phyloP scores from a whole-genome alignment of 768 basidiomycete genomes.

The Rhizopogon vesiculosus region DNA sequence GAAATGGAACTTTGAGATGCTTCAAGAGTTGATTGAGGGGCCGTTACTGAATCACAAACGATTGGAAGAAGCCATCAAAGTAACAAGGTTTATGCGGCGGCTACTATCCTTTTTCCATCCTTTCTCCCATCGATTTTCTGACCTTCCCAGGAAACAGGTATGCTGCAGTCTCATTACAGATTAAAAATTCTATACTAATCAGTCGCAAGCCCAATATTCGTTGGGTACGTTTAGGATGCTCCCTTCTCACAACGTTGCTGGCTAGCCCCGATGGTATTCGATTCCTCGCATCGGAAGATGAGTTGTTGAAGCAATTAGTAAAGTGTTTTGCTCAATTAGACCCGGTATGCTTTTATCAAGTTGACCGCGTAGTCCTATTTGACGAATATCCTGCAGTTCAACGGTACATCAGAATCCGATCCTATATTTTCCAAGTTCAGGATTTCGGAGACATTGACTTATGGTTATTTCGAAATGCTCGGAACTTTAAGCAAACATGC shows the following conservation, averaged over 20 bases:
- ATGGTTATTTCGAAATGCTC: conserved; percentile 94
- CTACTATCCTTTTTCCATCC: conserved; percentile 95
- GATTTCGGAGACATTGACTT: conserved; percentile 77
- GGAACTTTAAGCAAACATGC: conserved; percentile 84
- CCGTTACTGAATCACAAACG: conserved; percentile 88
- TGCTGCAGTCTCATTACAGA: conserved; percentile 3
- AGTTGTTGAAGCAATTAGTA: conserved; percentile 76
- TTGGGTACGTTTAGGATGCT: conserved; percentile 86
- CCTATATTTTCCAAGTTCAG: conserved; percentile 83
- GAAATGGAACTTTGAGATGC: conserved; percentile 89
- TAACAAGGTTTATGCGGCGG: conserved; percentile 82
- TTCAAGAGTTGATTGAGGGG: conserved; percentile 88
- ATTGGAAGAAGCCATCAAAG: conserved; percentile 92
- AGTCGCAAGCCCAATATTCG: conserved; percentile 59
- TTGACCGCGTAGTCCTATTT: not conserved
- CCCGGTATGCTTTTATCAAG: conserved; percentile 50
- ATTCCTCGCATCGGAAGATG: conserved; percentile 79
- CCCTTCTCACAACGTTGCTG: conserved; percentile 77
- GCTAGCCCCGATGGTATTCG: conserved; percentile 78
- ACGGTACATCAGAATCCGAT: conserved; percentile 66
- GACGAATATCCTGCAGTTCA: conserved; percentile 44
- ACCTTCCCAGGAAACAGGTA: conserved; percentile 68
- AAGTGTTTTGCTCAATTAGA: conserved; percentile 91
- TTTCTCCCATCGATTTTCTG: conserved; percentile 81
- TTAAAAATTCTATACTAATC: not conserved